These are phyloP conservation scores for Diaporthe sp. DNA, from an alignment of 2,329 filamentous ascomycete genomes.

Conservation along the genomic window DNA sequence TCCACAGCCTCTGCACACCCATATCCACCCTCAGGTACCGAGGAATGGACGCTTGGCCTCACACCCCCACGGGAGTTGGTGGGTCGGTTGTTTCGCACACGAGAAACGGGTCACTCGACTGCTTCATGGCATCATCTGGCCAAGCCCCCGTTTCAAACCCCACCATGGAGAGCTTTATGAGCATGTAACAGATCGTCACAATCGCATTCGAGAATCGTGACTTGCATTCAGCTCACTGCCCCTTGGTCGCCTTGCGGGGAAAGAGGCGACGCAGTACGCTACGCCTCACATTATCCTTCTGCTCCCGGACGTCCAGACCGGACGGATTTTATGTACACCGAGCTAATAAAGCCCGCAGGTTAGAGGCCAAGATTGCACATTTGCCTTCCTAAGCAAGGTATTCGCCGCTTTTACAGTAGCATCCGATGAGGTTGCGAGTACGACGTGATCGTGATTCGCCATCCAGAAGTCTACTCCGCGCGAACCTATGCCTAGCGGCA, in stretches of 20 bases:
- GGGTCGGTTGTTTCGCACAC: conserved; percentile 25
- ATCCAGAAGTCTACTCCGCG: conserved; percentile 8
- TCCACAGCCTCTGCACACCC: neutral
- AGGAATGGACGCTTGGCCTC: conserved; percentile 1
- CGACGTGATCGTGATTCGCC: conserved; percentile 31
- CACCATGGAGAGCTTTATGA: conserved; percentile 5
- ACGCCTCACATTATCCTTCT: neutral
- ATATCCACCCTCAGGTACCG: neutral
- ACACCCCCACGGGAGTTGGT: conserved; percentile 11
- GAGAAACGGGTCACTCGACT: neutral
- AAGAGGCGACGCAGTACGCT: neutral
- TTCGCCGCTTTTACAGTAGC: neutral
- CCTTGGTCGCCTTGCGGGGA: conserved; percentile 15
- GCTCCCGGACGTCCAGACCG: conserved; percentile 18
- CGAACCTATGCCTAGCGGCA: neutral
- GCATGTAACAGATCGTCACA: conserved; percentile 25
- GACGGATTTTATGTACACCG: conserved; percentile 16
- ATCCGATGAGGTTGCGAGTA: conserved; percentile 14
- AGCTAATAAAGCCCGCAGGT: neutral
- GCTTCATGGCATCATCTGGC: conserved; percentile 24
- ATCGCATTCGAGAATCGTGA: conserved; percentile 15
- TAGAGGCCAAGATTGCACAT: neutral
- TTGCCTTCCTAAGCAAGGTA: neutral
- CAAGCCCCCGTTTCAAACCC: conserved; percentile 27
- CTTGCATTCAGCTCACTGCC: neutral